Base-by-base conservation (phyloP, 73 alveolate genomes). In the Breviolum minutum region DNA sequence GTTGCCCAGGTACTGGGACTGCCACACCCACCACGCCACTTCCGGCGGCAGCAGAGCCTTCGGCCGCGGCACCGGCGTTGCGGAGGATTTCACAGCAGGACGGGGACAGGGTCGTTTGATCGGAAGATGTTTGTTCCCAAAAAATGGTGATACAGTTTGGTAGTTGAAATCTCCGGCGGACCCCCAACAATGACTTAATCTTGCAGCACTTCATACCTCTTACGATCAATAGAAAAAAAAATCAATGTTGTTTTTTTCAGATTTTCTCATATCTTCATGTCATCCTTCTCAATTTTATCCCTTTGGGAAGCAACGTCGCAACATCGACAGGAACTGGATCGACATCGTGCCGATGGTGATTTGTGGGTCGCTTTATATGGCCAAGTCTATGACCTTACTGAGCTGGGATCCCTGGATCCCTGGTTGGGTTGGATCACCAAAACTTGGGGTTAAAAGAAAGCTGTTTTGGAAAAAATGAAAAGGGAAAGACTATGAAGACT, bases 311-410 rank as follows among this genome's bases (percentile, higher is more conserved):
- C 54, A 40, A 2, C 87, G 32, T 40, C n/a, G 32, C 19, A 29
- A 17, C 62, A 5, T 13, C 61, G 60, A 40, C 54, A 93, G 99
- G 99, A 93, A 82, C 92, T 93, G 24, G 91, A 66, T 5, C 54
- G 63, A 62, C 99, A 93, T 83, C 64, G 92, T 2, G 69, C 91
- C 2, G 92, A 93, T 5, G 99, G 99, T 24, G 88, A 90, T 73
- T 71, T 93, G 69, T 93, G 99, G 99, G 99, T 93, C 60, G 87
- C 99, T 6, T 62, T 93, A 71, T 77, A 93, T 26, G 99, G 99
- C 19, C 64, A 74, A 19, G 68, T 93, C 90, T 93, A 93, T 69
- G 99, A 93, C 63, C 61, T 93, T 64, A 62, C 99, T 4, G 99
- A 93, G 92, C 83, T 70, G 77, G 95, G 68, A 17, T 22, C 83